phyloP scores from a whole-genome alignment of 768 basidiomycete genomes.

The Panus rudis region DNA sequence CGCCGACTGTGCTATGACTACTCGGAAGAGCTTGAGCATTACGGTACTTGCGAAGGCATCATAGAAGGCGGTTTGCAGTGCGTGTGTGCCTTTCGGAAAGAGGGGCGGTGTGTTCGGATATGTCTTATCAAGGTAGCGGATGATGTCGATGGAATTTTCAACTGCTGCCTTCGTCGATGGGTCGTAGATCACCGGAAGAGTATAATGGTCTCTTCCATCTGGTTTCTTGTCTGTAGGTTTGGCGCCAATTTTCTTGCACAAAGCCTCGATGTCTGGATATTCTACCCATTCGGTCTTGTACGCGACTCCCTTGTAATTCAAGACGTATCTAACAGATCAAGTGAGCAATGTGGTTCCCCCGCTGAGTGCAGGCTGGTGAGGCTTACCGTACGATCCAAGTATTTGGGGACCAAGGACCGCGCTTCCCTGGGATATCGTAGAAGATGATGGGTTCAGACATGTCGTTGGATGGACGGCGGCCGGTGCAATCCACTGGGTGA shows the following conservation, averaged over 20 bases:
- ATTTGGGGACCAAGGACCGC: slow-evolving; percentile 9
- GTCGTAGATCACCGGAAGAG: slow-evolving; percentile 46
- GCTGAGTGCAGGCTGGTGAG: not conserved
- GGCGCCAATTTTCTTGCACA: slow-evolving; percentile 30
- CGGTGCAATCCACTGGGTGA: too few relatives aligned
- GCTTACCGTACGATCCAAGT: slow-evolving; percentile 6
- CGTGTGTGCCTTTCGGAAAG: slow-evolving; percentile 31
- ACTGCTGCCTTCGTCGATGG: slow-evolving; percentile 31
- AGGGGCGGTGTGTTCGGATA: slow-evolving; percentile 39
- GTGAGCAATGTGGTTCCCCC: not conserved
- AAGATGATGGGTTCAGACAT: slow-evolving; percentile 11
- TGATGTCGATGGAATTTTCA: slow-evolving; percentile 36
- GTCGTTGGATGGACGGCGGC: too few relatives aligned
- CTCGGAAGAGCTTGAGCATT: not conserved
- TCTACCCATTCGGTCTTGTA: slow-evolving; percentile 48
- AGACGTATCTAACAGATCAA: slow-evolving; percentile 15
- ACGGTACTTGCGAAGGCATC: not conserved
- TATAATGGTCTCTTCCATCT: slow-evolving; percentile 32
- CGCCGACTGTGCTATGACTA: not conserved
- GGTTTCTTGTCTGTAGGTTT: slow-evolving; percentile 25
- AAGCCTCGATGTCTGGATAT: slow-evolving; percentile 38
- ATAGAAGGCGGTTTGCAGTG: slow-evolving; percentile 33
- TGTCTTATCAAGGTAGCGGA: slow-evolving; percentile 41
- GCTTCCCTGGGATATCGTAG: slow-evolving; percentile 3
- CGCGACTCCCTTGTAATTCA: slow-evolving; percentile 35